A percentile compares a stretch with the other conserved stretches of the same genome.
Conservation (phyloP, 208 protist genomes). For the Leishmania major region DNA sequence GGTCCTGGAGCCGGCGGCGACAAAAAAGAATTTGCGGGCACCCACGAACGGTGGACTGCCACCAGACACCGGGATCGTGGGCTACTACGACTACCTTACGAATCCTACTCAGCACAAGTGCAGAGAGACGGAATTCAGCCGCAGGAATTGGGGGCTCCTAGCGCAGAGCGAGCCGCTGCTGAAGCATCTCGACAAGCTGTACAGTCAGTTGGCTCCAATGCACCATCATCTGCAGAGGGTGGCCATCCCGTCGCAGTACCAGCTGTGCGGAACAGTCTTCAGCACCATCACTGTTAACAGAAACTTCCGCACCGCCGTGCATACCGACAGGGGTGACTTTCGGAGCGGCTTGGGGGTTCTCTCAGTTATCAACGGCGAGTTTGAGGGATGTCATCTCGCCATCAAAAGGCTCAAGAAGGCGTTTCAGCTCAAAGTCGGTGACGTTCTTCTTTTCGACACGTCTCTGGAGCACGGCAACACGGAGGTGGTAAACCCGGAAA, state of each 20-base stretch:
- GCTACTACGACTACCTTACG: constrained; percentile 92
- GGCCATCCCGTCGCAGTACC: constrained; percentile 75
- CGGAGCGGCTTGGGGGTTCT: constrained; percentile 76
- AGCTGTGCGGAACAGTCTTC: constrained; percentile 86
- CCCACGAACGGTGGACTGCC: constrained; percentile 80
- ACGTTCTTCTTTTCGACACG: constrained; percentile 92
- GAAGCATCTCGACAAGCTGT: constrained; percentile 65
- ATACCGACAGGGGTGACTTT: constrained; percentile 90
- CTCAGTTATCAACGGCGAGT: constrained; percentile 83
- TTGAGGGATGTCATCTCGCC: constrained; percentile 87
- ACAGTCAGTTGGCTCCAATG: constrained; percentile 56
- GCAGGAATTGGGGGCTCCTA: constrained; percentile 62
- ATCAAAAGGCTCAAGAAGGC: constrained; percentile 76
- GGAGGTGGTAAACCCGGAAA: constrained; percentile 53
- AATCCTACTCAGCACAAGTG: constrained; percentile 84
- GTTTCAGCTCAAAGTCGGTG: constrained; percentile 75
- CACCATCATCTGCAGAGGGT: constrained; percentile 79
- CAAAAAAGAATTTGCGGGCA: constrained; percentile 74
- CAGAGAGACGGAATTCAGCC: constrained; percentile 84
- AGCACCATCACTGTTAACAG: constrained; percentile 91
- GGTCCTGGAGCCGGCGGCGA: constrained; percentile 70
- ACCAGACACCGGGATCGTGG: constrained; percentile 88
- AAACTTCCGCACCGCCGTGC: constrained; percentile 89
- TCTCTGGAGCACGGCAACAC: constrained; percentile 91
- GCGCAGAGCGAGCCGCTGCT: constrained; percentile 56